Base-by-base conservation (phyloP, 169 alveolate genomes). In the Eimeria maxima region DNA sequence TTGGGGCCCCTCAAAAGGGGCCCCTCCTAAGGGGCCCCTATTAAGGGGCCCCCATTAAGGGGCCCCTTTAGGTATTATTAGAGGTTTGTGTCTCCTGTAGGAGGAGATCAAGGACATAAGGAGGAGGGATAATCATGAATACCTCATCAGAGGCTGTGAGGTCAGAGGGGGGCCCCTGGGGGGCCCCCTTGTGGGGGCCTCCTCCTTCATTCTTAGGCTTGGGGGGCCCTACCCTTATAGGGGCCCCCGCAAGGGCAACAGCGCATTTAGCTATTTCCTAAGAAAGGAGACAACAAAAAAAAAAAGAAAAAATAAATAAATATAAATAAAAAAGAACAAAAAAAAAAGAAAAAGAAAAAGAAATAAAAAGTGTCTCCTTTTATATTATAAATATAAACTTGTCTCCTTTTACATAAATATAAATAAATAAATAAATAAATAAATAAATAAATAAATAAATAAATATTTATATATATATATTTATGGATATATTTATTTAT, bases 161-260 rank as follows among this genome's bases (percentile, higher is more conserved):
- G 67, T 83, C 74, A 29, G 10, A 47, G 76, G 27, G 76, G 91
- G 91, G 44, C 91, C 91, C 91, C 91, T 76, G 27, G 76, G 91
- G 91, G 44, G 76, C 91, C 91, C 91, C 91, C 57, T 11, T 11
- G 18, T 50, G 57, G 53, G 76, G 91, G 91, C 76, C 91, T 76
- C 91, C 91, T 76, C 7, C 18, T 0, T 74, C 57, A 22, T 50
- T 47, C 53, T 24, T 18, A 3, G 38, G 20, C 3, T 45, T 4
- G 20, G 74, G 33, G 29, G n/a, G n/a, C n/a, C n/a, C n/a, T n/a
- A 83, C 74, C 33, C 91, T 42, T 29, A 83, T 47, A 11, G 91
- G 50, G 33, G 76, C 33, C 91, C 91, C 91, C 13, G 74, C 71
- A 67, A 83, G 91, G n/a, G 57, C 74, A n/a, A 67, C 91, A 83